Conservation (phyloP, 2,329 filamentous ascomycete genomes). For the Venturia effusa region DNA sequence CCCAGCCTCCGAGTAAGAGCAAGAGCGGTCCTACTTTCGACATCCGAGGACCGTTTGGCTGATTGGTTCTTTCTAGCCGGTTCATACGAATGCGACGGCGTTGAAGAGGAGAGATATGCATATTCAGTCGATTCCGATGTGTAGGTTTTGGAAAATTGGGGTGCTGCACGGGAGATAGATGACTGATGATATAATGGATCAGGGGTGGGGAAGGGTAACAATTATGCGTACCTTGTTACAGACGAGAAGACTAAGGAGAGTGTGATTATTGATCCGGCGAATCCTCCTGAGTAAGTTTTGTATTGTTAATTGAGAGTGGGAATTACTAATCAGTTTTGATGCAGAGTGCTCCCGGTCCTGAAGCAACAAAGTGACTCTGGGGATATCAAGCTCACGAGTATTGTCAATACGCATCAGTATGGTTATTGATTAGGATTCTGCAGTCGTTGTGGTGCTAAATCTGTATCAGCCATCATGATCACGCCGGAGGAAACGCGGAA, state of each 20-base stretch:
- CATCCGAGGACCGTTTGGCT: background rate
- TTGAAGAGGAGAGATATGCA: slow-evolving; percentile 47
- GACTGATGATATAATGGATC: background rate
- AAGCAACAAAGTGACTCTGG: slow-evolving; percentile 61
- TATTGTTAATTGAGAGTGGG: background rate
- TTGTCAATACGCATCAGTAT: slow-evolving; percentile 96
- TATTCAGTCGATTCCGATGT: slow-evolving; percentile 83
- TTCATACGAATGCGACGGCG: background rate
- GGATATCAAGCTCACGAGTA: slow-evolving; percentile 72
- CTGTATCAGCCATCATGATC: slow-evolving; percentile 71
- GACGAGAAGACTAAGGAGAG: slow-evolving; percentile 40
- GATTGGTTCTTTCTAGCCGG: background rate
- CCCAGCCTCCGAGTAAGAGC: background rate
- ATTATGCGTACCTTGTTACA: slow-evolving; percentile 62
- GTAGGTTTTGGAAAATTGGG: slow-evolving; percentile 45
- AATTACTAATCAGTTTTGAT: background rate
- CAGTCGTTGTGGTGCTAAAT: background rate
- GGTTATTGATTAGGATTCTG: slow-evolving; percentile 22
- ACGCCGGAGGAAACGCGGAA: slow-evolving; percentile 82
- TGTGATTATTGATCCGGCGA: slow-evolving; percentile 66
- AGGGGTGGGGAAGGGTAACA: slow-evolving; percentile 71
- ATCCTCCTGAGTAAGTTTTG: slow-evolving; percentile 57
- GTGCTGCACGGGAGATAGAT: too few relatives aligned
- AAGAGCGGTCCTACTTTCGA: background rate
- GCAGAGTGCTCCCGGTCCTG: slow-evolving; percentile 52